Base-by-base conservation (phyloP, 1,284 basidiomycete species). In the Wolfiporia cocos region DNA sequence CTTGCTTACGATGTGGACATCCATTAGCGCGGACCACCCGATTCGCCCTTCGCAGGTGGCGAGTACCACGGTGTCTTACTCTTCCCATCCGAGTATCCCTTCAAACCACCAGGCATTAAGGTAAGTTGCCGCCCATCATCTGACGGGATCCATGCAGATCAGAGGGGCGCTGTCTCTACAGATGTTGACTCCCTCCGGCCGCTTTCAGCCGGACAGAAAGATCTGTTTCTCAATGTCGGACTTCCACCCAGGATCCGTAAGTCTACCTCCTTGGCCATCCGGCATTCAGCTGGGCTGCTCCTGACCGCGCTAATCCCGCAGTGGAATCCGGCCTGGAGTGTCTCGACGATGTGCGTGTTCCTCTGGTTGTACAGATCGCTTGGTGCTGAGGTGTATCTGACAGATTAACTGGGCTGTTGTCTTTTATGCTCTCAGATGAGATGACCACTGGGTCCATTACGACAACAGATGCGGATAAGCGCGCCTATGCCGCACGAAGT, bases 141-240 rank as follows among this genome's bases (percentile, higher is more conserved):
- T 35, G 31, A 22, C 19, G 15, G 36, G 18, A 37, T 42, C 26
- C 33, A 20, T 42, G 41, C 15, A 36, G 37, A 40, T 39, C 31
- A 31, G 24, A 19, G 30, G 30, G 31, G 34, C 39, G 33, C 34
- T 12, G 22, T 49, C 48, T 44, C 46, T 43, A 18, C 52, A 89
- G 87, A 90, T 96, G 86, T 80, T 89, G 59, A 97, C 93, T 17
- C 93, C 93, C 0, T 92, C 89, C 12, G 93, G 93, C 10, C 81
- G 93, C 39, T 97, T 97, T 64, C 82, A 91, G 54, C 86, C 89
- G 21, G 90, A 94, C 68, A 84, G 84, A 67, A 94, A 93, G 74
- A 97, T 97, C 51, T 95, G 91, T 61, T 93, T 93, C 67, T 92
- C 90, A 29, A 94, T 94, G 91, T 93, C 91, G 3, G 90, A 92